phyloP scores from a whole-genome alignment of 345 rosid genomes.

The Eucalyptus camaldulensis region DNA sequence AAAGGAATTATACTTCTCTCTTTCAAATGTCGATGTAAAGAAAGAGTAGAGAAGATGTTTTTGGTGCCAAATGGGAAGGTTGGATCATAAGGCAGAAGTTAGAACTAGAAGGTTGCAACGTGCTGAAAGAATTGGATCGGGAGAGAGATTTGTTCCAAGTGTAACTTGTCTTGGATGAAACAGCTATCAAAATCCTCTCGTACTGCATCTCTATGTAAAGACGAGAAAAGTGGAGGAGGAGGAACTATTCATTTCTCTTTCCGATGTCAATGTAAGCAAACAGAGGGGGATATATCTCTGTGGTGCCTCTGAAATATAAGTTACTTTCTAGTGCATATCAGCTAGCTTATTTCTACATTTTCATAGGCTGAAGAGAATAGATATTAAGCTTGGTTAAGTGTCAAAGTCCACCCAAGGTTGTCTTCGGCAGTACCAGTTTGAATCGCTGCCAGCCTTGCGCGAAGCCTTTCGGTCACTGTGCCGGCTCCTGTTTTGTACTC shows the following conservation, averaged over 20 bases:
- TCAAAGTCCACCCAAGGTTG: slow-evolving; percentile 12
- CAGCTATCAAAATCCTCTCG: neutral
- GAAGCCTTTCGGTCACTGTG: neutral
- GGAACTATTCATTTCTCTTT: neutral
- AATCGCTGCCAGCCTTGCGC: neutral
- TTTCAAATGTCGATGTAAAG: neutral
- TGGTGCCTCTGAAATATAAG: neutral
- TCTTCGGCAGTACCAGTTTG: slow-evolving; percentile 13
- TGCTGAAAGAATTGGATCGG: neutral
- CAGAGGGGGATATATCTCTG: neutral
- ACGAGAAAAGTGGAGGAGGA: neutral
- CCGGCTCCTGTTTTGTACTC: slow-evolving; percentile 4
- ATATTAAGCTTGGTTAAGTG: neutral
- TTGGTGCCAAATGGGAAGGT: neutral
- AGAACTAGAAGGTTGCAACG: neutral
- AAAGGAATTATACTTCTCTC: neutral
- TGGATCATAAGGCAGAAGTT: neutral
- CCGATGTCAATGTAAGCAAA: neutral
- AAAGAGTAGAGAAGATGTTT: neutral
- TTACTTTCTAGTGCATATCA: fast-evolving
- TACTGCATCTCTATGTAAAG: neutral
- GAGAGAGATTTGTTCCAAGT: neutral
- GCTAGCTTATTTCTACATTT: neutral
- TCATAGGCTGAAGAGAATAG: neutral
- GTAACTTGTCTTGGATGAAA: neutral